Conservation (phyloP, 2,329 filamentous ascomycete genomes). For the Ceratocystis diversiconidia region DNA sequence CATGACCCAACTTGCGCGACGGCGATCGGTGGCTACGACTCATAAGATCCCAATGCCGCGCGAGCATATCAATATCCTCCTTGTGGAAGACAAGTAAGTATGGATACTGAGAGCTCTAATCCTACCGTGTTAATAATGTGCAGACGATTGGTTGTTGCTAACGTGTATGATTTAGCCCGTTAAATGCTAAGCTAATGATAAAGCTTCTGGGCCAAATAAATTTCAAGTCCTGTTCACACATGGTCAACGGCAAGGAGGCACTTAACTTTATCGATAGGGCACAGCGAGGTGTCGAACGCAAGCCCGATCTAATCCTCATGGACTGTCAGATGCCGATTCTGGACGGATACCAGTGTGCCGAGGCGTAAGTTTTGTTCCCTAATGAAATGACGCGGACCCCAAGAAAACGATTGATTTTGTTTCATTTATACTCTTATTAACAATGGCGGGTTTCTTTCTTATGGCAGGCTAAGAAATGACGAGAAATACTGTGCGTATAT, state of each 20-base stretch:
- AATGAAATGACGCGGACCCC: background rate
- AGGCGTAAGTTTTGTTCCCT: constrained; percentile 29
- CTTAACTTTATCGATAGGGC: constrained; percentile 54
- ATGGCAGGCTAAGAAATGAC: constrained; percentile 28
- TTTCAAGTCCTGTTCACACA: constrained; percentile 11
- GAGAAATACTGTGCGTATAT: constrained; percentile 28
- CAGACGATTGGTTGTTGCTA: background rate
- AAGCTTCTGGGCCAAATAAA: constrained; percentile 20
- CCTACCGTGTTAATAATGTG: background rate
- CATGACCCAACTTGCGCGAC: constrained; percentile 20
- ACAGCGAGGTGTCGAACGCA: constrained; percentile 34
- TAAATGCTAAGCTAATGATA: constrained; percentile 20
- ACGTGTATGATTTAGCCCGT: constrained; percentile 1
- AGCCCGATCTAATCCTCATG: constrained; percentile 65
- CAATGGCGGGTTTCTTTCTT: constrained; percentile 47
- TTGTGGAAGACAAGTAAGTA: constrained; percentile 68
- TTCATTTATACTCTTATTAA: constrained; percentile 26
- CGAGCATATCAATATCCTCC: constrained; percentile 51
- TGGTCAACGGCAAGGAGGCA: constrained; percentile 65
- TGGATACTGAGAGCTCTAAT: background rate
- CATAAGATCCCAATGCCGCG: constrained; percentile 26
- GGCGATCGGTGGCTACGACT: constrained; percentile 30
- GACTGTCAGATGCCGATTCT: constrained; percentile 65
- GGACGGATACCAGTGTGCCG: constrained; percentile 65
- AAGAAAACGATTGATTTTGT: no score